phyloP scores from a whole-genome alignment of 495 filamentous ascomycete genomes.

The Recurvomyces mirabilis region DNA sequence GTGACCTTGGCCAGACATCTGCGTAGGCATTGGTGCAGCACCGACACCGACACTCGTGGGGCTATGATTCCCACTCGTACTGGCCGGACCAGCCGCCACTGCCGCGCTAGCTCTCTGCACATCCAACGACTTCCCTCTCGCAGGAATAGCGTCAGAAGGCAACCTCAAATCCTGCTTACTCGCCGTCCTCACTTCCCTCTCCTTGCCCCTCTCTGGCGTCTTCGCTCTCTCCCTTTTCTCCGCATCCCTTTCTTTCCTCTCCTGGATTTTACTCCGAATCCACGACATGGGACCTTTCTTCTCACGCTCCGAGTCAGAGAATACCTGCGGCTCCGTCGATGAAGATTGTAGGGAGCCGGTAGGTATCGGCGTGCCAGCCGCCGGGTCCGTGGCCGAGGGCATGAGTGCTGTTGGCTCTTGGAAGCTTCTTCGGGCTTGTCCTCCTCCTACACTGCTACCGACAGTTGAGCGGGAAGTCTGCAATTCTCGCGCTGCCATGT shows the following conservation, averaged over 20 bases:
- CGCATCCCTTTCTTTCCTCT: conserved; percentile 46
- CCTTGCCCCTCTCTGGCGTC: conserved; percentile 35
- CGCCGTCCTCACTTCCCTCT: conserved; percentile 7
- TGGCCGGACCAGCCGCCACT: not conserved
- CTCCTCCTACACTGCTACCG: conserved; percentile 15
- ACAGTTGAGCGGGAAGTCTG: conserved; percentile 20
- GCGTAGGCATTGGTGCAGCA: no score
- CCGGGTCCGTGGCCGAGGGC: conserved; percentile 6
- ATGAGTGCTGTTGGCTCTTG: conserved; percentile 11
- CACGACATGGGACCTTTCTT: conserved; percentile 68
- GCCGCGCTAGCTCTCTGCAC: conserved; percentile 2
- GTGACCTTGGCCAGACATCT: no score
- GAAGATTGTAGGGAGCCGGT: conserved; percentile 1
- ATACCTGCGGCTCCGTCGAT: conserved; percentile 8
- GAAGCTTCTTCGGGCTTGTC: conserved; percentile 10
- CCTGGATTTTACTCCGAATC: conserved; percentile 73
- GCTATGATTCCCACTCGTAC: not conserved
- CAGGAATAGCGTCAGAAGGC: conserved; percentile 13
- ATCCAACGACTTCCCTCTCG: conserved; percentile 23
- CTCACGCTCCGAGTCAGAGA: conserved; percentile 21
- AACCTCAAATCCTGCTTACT: conserved; percentile 19
- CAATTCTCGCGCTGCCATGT: conserved; percentile 8
- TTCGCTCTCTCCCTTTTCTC: conserved; percentile 47
- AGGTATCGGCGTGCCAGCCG: conserved; percentile 18
- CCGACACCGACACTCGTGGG: no score